phyloP scores from a whole-genome alignment of 2,329 filamentous ascomycete genomes.

The Macrophomina tecta region DNA sequence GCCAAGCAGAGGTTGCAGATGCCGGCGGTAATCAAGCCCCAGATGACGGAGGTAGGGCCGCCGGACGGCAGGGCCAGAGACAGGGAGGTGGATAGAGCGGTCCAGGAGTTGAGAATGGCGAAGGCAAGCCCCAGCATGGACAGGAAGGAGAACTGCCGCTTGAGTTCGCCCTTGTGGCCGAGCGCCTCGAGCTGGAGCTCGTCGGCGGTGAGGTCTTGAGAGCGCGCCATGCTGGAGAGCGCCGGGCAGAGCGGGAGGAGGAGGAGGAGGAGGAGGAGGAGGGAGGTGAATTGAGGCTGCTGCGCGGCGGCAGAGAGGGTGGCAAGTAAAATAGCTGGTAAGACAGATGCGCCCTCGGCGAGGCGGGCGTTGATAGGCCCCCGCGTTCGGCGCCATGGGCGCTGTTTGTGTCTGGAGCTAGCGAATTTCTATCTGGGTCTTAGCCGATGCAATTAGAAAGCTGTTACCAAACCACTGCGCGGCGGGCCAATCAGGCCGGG shows the following conservation, averaged over 20 bases:
- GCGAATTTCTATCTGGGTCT: slow-evolving; percentile 25
- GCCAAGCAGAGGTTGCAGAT: slow-evolving; percentile 74
- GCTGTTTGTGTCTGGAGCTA: slow-evolving; percentile 26
- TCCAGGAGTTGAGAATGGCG: slow-evolving; percentile 69
- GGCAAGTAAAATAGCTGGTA: slow-evolving; percentile 24
- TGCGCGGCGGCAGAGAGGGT: neutral
- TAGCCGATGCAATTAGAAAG: slow-evolving; percentile 27
- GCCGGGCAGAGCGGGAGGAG: neutral
- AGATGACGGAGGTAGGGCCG: slow-evolving; percentile 73
- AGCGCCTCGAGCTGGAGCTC: slow-evolving; percentile 48
- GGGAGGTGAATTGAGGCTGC: neutral
- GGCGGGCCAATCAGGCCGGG: neutral
- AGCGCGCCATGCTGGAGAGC: slow-evolving; percentile 11
- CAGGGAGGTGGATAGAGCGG: slow-evolving; percentile 64
- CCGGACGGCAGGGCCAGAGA: slow-evolving; percentile 71
- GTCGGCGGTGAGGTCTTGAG: slow-evolving; percentile 34
- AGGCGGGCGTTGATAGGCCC: slow-evolving; percentile 17
- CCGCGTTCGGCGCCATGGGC: slow-evolving; percentile 27
- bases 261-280: neutral
- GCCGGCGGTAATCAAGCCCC: slow-evolving; percentile 64
- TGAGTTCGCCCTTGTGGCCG: slow-evolving; percentile 64
- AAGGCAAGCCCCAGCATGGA: slow-evolving; percentile 68
- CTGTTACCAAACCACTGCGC: slow-evolving; percentile 18
- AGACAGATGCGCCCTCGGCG: neutral
- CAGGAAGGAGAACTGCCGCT: slow-evolving; percentile 63